Base-by-base conservation (phyloP, 306 rosid genomes). In the Vigna nakashimae region DNA sequence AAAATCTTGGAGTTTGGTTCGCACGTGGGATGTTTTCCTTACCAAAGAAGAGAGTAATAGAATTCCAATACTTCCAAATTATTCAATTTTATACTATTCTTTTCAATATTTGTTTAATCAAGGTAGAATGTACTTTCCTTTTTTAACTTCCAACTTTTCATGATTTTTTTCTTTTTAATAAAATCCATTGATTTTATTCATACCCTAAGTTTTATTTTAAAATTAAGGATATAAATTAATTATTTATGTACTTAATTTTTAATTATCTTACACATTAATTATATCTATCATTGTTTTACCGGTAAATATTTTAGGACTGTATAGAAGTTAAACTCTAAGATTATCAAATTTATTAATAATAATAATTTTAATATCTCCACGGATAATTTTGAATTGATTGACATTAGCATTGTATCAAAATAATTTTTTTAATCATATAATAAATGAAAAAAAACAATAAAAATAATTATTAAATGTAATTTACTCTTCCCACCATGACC, bases 21-120 rank as follows among this genome's bases (percentile, higher is more conserved):
- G 79, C 97, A 92, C 74, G 88, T 88, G 97, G 82, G 74, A 62
- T 83, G 88, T 73, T 87, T 89, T 82, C 92, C 91, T 86, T 86
- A 85, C 24, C 76, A 74, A 73, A 49, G 85, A 89, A 88, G 89
- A 50, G 66, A 48, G 45, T 49, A 65, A 24, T 65, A 55, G 80
- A 73, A 71, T 34, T 72, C 10, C 14, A 43, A 43, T 22, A 7
- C 24, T 67, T 20, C 36, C 22, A 42, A 40, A 42, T 20, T 59
- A 36, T 57, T 11, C 24, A 2, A 18, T 53, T 53, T 57, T 10
- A 3, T 12, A 55, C 6, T 55, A 9, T 55, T 55, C 14, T 55
- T 36, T 36, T 36, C 42, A 36, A 0, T 36, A 6, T 36, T 36
- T 36, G 0, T 36, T 36, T 55, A 55, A 18, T 56, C 2, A 17